A percentile compares a stretch with the other conserved stretches of the same genome.
Conservation (phyloP, 805 yeast species). For the Hermanozyma aechmeae region DNA sequence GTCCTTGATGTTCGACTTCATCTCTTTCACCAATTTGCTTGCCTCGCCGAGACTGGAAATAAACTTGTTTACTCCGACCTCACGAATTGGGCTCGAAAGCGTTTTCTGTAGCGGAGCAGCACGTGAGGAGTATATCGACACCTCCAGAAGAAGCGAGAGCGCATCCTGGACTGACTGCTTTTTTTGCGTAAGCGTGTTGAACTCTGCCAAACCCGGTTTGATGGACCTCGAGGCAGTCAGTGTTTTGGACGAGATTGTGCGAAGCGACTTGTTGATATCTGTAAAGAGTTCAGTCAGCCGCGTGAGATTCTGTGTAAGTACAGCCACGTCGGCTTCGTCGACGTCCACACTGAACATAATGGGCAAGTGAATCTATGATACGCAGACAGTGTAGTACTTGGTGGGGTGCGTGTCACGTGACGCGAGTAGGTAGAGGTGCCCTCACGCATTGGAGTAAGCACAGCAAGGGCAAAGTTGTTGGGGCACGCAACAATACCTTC, state of each 20-base stretch:
- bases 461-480: too few relatives aligned
- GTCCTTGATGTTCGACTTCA: conserved; percentile 34
- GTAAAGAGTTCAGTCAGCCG: conserved; percentile 48
- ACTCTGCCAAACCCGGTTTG: conserved; percentile 61
- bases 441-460: too few relatives aligned
- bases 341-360: conserved; percentile 33
- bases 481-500: too few relatives aligned
- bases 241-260: conserved; percentile 43
- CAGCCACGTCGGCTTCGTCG: conserved; percentile 78
- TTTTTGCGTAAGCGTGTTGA: conserved; percentile 44
- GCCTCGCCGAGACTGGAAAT: conserved; percentile 26
- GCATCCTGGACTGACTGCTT: conserved; percentile 52
- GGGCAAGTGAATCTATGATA: too few relatives aligned
- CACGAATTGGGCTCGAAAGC: conserved; percentile 23
- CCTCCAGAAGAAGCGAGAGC: conserved; percentile 42
- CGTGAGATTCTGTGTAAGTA: conserved; percentile 63
- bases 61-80: conserved; percentile 30
- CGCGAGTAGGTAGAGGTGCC: too few relatives aligned
- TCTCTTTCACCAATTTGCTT: conserved; percentile 35
- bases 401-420: too few relatives aligned
- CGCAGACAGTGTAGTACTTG: too few relatives aligned
- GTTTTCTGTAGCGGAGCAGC: conserved; percentile 33
- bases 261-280: conserved; percentile 47
- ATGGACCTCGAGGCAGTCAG: conserved; percentile 51
- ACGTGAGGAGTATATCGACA: conserved; percentile 37